Percentiles rank a stretch among this genome's conserved stretches.
Conservation (phyloP, 345 rosid genomes). For the Eucalyptus pauciflora region DNA sequence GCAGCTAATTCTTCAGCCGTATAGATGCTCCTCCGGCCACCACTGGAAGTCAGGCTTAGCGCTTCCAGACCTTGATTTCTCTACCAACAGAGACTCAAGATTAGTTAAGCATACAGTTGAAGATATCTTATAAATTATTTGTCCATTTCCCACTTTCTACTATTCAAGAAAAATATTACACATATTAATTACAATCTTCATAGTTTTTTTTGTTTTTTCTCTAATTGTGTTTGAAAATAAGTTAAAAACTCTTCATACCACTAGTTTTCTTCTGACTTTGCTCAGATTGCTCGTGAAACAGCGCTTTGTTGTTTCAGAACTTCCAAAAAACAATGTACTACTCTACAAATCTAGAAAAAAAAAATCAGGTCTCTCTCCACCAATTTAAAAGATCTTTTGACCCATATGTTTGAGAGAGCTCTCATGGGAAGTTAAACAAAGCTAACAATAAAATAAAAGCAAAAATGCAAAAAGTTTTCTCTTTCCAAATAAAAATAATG, state of each 20-base stretch:
- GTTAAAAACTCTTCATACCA: too few relatives aligned
- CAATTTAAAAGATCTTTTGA: neutral
- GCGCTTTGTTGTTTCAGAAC: too few relatives aligned
- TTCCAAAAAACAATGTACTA: neutral
- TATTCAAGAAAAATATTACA: accelerated
- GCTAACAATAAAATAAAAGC: neutral
- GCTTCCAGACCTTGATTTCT: neutral
- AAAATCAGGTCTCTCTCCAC: neutral
- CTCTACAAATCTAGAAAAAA: neutral
- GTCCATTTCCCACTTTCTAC: too few relatives aligned
- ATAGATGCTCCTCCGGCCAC: accelerated
- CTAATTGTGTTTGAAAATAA: too few relatives aligned
- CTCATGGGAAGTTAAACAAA: neutral
- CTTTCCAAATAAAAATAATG: neutral
- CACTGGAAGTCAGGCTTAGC: accelerated
- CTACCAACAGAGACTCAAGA: neutral
- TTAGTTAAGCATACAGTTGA: too few relatives aligned
- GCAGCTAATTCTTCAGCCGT: neutral
- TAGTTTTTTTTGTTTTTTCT: too few relatives aligned
- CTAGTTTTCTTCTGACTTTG: too few relatives aligned
- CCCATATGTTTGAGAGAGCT: neutral
- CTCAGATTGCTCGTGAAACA: accelerated
- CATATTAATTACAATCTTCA: too few relatives aligned
- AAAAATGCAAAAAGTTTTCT: neutral
- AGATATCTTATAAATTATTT: too few relatives aligned